Conservation (phyloP, 345 rosid species). For the Brassica napus region Da-Ae NC_063440.1:27849001-27849500, state of each 20-base stretch:
- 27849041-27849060: conserved; percentile 95
- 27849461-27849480: too few relatives aligned
- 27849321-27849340: too few relatives aligned
- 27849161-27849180: background rate
- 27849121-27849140: background rate
- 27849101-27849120: background rate
- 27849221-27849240: background rate
- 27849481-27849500: background rate
- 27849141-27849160: background rate
- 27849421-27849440: too few relatives aligned
- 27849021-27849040: conserved; percentile 95
- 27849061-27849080: background rate
- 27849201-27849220: background rate
- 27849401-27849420: too few relatives aligned
- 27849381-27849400: too few relatives aligned
- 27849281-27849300: background rate
- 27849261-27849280: background rate
- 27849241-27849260: background rate
- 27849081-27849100: background rate
- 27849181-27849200: background rate
- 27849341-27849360: too few relatives aligned
- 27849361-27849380: too few relatives aligned
- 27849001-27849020: conserved; percentile 90
- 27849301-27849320: background rate
- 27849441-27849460: too few relatives aligned